Conservation (phyloP, 495 filamentous ascomycete species). For the Echria macrotheca region DNA sequence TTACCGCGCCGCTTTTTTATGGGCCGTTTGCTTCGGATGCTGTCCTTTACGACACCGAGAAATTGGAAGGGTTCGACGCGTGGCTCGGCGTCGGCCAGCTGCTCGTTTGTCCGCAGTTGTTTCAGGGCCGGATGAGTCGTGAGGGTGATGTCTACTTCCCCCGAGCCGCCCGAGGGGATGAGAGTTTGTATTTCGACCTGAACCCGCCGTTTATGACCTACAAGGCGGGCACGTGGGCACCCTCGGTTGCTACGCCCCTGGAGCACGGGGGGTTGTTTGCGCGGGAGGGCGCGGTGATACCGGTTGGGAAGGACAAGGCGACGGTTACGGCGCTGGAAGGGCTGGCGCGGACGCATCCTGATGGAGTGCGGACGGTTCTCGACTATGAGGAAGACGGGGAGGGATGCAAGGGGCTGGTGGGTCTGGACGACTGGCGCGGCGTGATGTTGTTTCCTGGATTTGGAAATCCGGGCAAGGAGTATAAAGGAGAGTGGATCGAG, state of each 20-base stretch:
- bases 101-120: constrained; percentile 4
- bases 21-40: constrained; percentile 7
- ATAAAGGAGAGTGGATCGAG: constrained; percentile 10
- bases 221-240: constrained; percentile 3
- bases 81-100: constrained; percentile 9
- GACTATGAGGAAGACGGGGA: not conserved
- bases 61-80: constrained; percentile 3
- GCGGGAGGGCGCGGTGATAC: constrained; percentile 5
- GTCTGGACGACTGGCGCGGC: constrained; percentile 7
- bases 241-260: not conserved
- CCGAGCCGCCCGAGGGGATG: not conserved
- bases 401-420: not conserved
- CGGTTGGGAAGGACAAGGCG: not conserved
- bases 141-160: constrained; percentile 8
- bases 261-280: constrained; percentile 6
- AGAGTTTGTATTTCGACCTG: constrained; percentile 4
- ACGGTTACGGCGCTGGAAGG: constrained; percentile 4
- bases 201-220: not conserved
- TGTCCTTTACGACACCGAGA: not conserved
- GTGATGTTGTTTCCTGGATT: constrained; percentile 2
- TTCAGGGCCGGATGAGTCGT: not conserved
- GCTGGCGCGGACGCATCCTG: not conserved
- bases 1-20: constrained; percentile 9
- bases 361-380: not conserved
- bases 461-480: not conserved